These are phyloP conservation scores for Scenedesmus sp. DNA, from an alignment of 163 green algal genomes.

Conservation along the genomic window DNA sequence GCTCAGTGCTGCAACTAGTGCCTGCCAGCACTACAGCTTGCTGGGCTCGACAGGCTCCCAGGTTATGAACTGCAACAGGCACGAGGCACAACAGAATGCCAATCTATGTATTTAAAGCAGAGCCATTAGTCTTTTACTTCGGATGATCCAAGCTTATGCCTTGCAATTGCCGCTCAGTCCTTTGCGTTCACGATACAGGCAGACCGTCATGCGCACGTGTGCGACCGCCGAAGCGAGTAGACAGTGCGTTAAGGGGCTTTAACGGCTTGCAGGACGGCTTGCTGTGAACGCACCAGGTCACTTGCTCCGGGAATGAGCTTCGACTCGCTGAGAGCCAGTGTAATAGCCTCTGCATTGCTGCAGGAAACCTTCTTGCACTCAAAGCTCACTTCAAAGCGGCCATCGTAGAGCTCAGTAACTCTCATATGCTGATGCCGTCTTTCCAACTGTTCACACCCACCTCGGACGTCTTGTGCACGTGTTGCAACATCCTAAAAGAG, in stretches of 20 bases:
- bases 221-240: neutral
- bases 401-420: neutral
- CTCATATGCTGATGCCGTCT: neutral
- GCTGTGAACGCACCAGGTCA: neutral
- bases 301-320: neutral
- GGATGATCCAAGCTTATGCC: too few species aligned
- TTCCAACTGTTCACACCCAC: neutral
- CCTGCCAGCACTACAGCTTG: neutral
- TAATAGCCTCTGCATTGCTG: neutral
- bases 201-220: neutral
- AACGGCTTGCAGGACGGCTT: neutral
- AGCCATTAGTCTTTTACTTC: too few species aligned
- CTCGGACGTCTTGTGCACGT: neutral
- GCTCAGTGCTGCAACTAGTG: neutral
- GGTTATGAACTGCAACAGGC: neutral
- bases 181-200: neutral
- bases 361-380: neutral
- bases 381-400: neutral
- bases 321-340: neutral
- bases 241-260: neutral
- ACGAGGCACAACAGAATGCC: neutral
- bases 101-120: too few species aligned
- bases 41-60: neutral
- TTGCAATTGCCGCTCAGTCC: neutral
- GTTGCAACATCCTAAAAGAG: neutral